These are phyloP conservation scores for Pseudopyrenochaeta lycopersici DNA, from an alignment of 2,329 filamentous ascomycete genomes.

Conservation along the genomic window DNA sequence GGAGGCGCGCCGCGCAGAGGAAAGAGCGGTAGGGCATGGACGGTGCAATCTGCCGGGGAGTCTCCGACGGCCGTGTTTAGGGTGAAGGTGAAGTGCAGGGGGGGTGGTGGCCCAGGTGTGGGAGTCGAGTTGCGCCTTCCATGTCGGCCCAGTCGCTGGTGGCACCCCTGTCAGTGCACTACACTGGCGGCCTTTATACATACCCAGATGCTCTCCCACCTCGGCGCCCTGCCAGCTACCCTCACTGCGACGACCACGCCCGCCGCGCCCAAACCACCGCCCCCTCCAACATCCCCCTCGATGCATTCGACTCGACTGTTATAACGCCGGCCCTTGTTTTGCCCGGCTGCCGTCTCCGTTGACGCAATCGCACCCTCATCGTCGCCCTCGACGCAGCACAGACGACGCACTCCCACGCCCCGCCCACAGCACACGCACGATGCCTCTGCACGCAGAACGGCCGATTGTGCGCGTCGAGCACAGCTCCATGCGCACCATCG, in stretches of 20 bases:
- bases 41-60: constrained; percentile 32
- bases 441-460: constrained; percentile 85
- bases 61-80: constrained; percentile 26
- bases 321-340: constrained; percentile 28
- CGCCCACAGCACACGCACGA: constrained; percentile 52
- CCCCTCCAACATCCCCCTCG: constrained; percentile 7
- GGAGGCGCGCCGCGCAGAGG: too few species aligned
- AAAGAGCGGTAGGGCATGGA: constrained; percentile 24
- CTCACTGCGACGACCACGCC: neutral
- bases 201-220: constrained; percentile 28
- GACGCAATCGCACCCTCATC: constrained; percentile 31
- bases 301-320: constrained; percentile 32
- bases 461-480: constrained; percentile 92
- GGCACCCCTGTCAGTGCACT: constrained; percentile 25
- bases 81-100: constrained; percentile 18
- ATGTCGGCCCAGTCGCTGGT: constrained; percentile 27
- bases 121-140: constrained; percentile 26
- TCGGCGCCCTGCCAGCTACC: constrained; percentile 1
- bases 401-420: constrained; percentile 20
- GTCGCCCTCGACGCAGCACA: too few species aligned
- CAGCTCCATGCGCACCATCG: constrained; percentile 91
- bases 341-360: constrained; percentile 25
- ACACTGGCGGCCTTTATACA: constrained; percentile 28
- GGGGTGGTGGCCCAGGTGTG: constrained; percentile 20
- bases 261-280: neutral